These are phyloP conservation scores for Penicillium bialowiezense DNA, from an alignment of 495 filamentous ascomycete genomes.

Conservation along the genomic window DNA sequence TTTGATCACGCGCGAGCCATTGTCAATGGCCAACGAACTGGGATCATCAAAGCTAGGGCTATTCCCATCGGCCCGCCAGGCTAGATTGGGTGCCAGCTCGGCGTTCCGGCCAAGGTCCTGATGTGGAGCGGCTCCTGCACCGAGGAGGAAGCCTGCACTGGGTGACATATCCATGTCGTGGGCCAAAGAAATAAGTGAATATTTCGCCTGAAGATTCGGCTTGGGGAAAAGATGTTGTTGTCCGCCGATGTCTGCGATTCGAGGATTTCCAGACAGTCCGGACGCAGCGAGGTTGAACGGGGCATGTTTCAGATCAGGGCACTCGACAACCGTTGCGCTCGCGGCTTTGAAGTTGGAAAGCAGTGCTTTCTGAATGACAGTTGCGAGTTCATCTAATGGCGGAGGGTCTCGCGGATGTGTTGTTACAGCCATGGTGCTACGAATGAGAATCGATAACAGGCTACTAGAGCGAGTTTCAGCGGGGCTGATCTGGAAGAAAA, in stretches of 20 bases:
- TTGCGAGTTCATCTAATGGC: slow-evolving; percentile 22
- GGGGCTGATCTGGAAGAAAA: too few species aligned
- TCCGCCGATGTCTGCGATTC: slow-evolving; percentile 40
- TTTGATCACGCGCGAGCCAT: slow-evolving; percentile 16
- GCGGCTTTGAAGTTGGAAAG: slow-evolving; percentile 23
- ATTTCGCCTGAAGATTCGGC: slow-evolving; percentile 29
- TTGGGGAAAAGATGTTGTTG: slow-evolving; percentile 31
- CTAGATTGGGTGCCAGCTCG: slow-evolving; percentile 37
- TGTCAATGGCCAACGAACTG: slow-evolving; percentile 10
- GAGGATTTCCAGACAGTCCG: slow-evolving; percentile 33
- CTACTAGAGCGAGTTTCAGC: too few species aligned
- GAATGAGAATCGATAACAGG: neutral
- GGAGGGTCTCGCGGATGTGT: slow-evolving; percentile 21
- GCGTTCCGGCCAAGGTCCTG: slow-evolving; percentile 36
- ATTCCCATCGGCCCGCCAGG: slow-evolving; percentile 14
- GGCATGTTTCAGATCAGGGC: slow-evolving; percentile 33
- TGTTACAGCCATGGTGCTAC: slow-evolving; percentile 11
- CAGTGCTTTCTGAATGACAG: slow-evolving; percentile 19
- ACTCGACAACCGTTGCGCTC: slow-evolving; percentile 23
- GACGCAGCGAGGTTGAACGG: slow-evolving; percentile 36
- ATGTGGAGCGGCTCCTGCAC: slow-evolving; percentile 40
- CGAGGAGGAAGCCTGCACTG: slow-evolving; percentile 24
- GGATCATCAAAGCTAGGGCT: slow-evolving; percentile 17
- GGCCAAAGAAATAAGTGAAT: slow-evolving; percentile 27
- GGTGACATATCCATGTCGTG: slow-evolving; percentile 31